Conservation (phyloP, 1,284 basidiomycete species). For the Cryptococcus sp. region DNA sequence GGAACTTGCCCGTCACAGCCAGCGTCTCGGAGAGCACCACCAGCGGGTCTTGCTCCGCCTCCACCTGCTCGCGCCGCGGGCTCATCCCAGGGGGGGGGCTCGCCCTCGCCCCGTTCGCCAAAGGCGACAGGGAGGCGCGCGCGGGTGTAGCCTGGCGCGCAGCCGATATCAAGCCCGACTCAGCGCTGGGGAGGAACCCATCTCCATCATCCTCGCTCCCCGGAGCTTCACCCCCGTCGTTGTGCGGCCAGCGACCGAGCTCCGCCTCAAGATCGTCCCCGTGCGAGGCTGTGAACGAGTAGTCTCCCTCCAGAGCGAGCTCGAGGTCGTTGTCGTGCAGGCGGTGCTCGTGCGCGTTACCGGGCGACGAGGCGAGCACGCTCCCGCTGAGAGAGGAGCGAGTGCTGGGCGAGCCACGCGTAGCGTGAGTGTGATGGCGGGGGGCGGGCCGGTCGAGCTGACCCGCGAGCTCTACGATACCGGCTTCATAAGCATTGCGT, state of each 20-base stretch:
- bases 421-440: too few species aligned
- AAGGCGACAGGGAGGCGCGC: not conserved
- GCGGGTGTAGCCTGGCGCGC: not conserved
- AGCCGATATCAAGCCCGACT: not conserved
- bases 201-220: not conserved
- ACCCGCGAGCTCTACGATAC: too few species aligned
- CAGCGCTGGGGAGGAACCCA: too few species aligned
- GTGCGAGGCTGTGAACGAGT: too few species aligned
- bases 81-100: not conserved
- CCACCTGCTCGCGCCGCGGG: not conserved
- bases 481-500: too few species aligned
- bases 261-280: not conserved
- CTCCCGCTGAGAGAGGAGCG: too few species aligned
- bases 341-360: too few species aligned
- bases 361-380: too few species aligned
- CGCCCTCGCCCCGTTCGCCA: not conserved
- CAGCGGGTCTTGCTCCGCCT: constrained; percentile 4
- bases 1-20: constrained; percentile 5
- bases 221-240: not conserved
- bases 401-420: too few species aligned
- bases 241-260: not conserved
- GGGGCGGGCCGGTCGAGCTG: too few species aligned
- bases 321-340: too few species aligned
- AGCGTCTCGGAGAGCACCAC: constrained; percentile 11
- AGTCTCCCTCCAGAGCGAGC: too few species aligned